Evolutionary conservation across 2,329 filamentous ascomycete species (phyloP).

Genomic region (Ophiocordyceps camponoti-leonardi): DNA sequence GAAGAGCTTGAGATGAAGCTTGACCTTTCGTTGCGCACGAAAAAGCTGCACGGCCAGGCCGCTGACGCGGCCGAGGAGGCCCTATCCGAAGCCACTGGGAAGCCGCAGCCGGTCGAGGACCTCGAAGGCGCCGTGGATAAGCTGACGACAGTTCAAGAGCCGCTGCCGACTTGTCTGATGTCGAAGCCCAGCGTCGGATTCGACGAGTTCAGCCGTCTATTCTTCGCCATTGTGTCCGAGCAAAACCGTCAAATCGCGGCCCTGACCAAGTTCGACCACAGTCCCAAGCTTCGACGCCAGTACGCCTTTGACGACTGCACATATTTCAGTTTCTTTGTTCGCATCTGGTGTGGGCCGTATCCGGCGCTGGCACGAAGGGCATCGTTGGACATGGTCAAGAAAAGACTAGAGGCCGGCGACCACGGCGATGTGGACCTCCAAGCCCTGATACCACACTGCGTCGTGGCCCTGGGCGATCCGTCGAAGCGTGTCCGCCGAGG

Average conservation of each 20-base stretch:
- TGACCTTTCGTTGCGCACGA: constrained; percentile 48
- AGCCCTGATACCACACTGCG: constrained; percentile 62
- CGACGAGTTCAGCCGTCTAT: constrained; percentile 39
- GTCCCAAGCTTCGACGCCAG: constrained; percentile 35
- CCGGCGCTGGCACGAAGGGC: constrained; percentile 50
- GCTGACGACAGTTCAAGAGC: constrained; percentile 17
- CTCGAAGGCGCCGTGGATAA: constrained; percentile 21
- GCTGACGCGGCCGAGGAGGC: constrained; percentile 25
- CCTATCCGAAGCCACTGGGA: constrained; percentile 11
- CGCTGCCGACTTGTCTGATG: constrained; percentile 33
- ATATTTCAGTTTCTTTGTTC: constrained; percentile 59
- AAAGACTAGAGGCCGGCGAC: constrained; percentile 33
- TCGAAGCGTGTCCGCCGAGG: constrained; percentile 62
- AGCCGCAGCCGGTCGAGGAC: constrained; percentile 16
- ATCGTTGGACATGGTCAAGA: constrained; percentile 49
- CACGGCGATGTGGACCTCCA: constrained; percentile 49
- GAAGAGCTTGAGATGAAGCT: constrained; percentile 60
- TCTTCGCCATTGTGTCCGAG: constrained; percentile 34
- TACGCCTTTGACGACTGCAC: constrained; percentile 42
- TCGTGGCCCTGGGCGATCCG: constrained; percentile 58
- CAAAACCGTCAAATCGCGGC: constrained; percentile 19
- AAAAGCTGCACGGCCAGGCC: constrained; percentile 27
- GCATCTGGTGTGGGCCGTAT: constrained; percentile 56
- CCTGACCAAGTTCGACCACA: constrained; percentile 34
- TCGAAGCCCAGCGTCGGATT: constrained; percentile 34